Percentiles rank a stretch among this genome's conserved stretches.
These are phyloP conservation scores for Garcia nutans DNA, from an alignment of 345 rosid genomes.

Conservation along the genomic window DNA sequence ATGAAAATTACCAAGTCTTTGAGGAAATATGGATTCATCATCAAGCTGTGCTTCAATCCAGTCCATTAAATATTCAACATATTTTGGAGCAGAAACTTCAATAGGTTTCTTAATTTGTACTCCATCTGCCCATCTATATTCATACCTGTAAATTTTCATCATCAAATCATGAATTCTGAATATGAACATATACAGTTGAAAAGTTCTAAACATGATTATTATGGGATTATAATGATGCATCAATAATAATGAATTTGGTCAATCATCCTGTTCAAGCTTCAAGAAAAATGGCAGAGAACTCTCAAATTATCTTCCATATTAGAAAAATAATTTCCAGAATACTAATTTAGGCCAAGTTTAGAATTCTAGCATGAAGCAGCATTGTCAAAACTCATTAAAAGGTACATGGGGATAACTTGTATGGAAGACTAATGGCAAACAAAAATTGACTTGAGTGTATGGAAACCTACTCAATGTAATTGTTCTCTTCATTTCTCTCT, in stretches of 20 bases:
- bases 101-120: conserved; percentile 97
- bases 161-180: conserved; percentile 18
- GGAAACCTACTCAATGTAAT: neutral
- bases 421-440: neutral
- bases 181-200: neutral
- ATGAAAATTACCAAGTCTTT: conserved; percentile 76
- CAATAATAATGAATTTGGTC: conserved; percentile 5
- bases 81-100: conserved; percentile 98
- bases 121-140: conserved; percentile 99
- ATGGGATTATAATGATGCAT: conserved; percentile 1
- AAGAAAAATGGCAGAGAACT: conserved; percentile 7
- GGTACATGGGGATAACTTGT: neutral
- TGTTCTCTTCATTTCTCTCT: neutral
- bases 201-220: neutral
- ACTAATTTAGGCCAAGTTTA: neutral
- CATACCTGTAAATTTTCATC: conserved; percentile 58
- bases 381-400: neutral
- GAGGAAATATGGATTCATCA: conserved; percentile 95
- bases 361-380: neutral
- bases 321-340: neutral
- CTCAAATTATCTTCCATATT: neutral
- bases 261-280: neutral
- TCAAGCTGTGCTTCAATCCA: conserved; percentile 98
- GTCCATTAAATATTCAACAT: conserved; percentile 97
- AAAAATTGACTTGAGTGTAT: neutral